These are phyloP conservation scores for Aspergillus ruber DNA, from an alignment of 2,329 filamentous ascomycete genomes.

Conservation along the genomic window DNA sequence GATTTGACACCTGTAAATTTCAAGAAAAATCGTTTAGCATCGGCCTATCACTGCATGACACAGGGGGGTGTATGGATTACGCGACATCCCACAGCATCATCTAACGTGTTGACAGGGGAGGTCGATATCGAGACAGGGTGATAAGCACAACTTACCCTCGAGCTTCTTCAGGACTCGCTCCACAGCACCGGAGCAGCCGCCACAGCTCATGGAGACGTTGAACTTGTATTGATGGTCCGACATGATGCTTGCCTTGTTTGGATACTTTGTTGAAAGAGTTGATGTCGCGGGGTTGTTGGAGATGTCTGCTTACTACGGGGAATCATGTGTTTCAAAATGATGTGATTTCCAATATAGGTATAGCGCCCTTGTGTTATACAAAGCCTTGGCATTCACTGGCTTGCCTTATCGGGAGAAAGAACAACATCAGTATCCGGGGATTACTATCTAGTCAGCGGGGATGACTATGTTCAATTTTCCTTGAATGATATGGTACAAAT, in stretches of 20 bases:
- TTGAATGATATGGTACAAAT: too few relatives aligned
- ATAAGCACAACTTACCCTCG: conserved; percentile 56
- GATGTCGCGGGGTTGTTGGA: background rate
- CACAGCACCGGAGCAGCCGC: conserved; percentile 91
- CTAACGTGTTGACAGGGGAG: background rate
- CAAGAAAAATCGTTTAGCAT: background rate
- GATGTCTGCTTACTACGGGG: background rate
- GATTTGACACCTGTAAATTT: conserved; percentile 65
- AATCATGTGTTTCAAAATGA: background rate
- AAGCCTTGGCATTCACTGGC: too few relatives aligned
- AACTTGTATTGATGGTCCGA: conserved; percentile 89
- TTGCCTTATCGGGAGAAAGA: too few relatives aligned
- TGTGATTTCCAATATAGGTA: background rate
- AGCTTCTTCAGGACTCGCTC: conserved; percentile 89
- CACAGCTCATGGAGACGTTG: conserved; percentile 87
- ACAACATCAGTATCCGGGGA: too few relatives aligned
- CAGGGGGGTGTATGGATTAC: background rate
- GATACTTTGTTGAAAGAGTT: background rate
- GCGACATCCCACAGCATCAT: too few relatives aligned
- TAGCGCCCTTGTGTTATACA: background rate
- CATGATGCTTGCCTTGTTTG: conserved; percentile 35
- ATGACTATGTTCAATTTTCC: too few relatives aligned
- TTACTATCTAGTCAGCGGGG: too few relatives aligned
- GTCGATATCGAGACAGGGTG: background rate
- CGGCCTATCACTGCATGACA: background rate